A percentile compares a stretch with the other conserved stretches of the same genome.
Conservation (phyloP, 441 rosid species). For the Eutrema salsugineum region DNA sequence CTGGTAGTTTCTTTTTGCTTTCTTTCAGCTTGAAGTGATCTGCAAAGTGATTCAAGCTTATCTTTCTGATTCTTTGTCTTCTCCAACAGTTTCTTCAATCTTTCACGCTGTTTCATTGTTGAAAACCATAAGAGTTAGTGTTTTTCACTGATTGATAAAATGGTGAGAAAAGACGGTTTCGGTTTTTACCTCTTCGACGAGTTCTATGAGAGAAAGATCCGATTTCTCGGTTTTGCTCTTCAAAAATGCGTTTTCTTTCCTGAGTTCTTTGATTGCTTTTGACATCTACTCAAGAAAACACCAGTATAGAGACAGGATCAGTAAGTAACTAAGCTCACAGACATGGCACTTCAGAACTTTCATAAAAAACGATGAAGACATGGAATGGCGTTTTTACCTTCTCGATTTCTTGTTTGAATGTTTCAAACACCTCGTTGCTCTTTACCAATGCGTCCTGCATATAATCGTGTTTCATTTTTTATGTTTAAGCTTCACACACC, state of each 20-base stretch:
- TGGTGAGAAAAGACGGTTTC: not conserved
- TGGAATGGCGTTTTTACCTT: constrained; percentile 43
- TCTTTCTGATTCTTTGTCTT: constrained; percentile 92
- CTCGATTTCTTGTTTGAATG: constrained; percentile 92
- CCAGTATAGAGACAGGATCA: not conserved
- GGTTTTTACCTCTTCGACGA: constrained; percentile 74
- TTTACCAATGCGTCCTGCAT: constrained; percentile 81
- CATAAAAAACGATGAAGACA: not conserved
- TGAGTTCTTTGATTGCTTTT: constrained; percentile 80
- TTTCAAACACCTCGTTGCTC: constrained; percentile 92
- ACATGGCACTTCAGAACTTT: not conserved
- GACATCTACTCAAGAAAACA: constrained; percentile 56
- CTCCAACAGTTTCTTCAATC: constrained; percentile 72
- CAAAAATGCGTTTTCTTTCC: constrained; percentile 77
- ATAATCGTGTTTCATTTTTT: too few species aligned
- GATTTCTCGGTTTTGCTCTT: constrained; percentile 87
- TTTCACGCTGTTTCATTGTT: constrained; percentile 56
- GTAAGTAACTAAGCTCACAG: not conserved
- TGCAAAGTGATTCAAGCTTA: constrained; percentile 83
- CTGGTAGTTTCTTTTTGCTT: constrained; percentile 41
- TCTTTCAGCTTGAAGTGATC: constrained; percentile 92
- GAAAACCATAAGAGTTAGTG: not conserved
- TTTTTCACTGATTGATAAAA: not conserved
- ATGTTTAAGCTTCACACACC: not conserved
- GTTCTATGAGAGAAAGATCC: constrained; percentile 69